Base-by-base conservation (phyloP, 2,329 filamentous ascomycete genomes). In the Neofusicoccum umdonicola region DNA sequence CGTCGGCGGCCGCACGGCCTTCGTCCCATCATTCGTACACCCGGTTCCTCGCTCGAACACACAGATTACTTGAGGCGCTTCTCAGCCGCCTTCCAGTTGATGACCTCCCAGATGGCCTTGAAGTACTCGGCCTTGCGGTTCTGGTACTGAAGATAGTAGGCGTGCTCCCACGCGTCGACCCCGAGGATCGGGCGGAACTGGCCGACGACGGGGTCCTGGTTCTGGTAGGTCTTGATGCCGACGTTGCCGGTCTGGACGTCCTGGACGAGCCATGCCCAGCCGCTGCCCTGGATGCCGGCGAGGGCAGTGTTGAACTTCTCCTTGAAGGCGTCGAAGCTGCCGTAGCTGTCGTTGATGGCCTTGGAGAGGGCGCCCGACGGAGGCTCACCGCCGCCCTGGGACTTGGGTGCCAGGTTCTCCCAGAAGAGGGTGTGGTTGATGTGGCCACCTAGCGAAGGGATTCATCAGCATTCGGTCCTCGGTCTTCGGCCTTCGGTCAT, bases 61-160 rank as follows among this genome's bases (percentile, higher is more conserved):
- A n/a, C 13, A 11, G 22, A 72, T 77, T 83, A 85, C 72, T 82
- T 78, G 74, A 92, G 92, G 69, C 92, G 87, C 84, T 89, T 87
- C 78, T 91, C 88, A 50, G 92, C 93, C 37, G 90, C 87, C 86
- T 93, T 92, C 93, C 93, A 97, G 88, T 97, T 97, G 79, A 97
- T 83, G 57, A 97, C 93, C 71, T 96, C 91, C 93, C 93, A 97
- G 77, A 97, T 90, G 66, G 92, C 92, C 73, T 86, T 86, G 80
- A 97, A 97, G 85, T 97, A 97, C 83, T 97, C 93, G 65, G 90
- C 93, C 88, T 97, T 97, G 80, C 92, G 89, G 85, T 97, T 97
- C 87, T 97, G 87, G 82, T 97, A 97, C 83, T 97, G 92, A 67
- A 97, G 85, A 82, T 96, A 96, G 84, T 96, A 96, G 61, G 93